Evolutionary conservation across 192 early-diverging fungal species (phyloP).

Genomic region (Backusella liffmaniae): DNA sequence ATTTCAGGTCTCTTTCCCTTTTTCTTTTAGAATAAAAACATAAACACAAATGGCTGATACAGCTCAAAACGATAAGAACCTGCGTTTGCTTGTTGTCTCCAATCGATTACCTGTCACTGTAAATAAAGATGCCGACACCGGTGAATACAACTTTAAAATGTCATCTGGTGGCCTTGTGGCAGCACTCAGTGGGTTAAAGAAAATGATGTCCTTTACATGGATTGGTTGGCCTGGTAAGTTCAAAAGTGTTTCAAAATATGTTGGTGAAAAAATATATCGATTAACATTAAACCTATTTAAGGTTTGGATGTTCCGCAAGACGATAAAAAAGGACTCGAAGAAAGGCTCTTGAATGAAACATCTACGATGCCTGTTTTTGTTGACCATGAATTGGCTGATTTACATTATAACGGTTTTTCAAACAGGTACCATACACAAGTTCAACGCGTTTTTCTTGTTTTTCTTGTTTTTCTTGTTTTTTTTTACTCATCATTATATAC

Average conservation of each 20-base stretch:
- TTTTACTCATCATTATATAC: neutral
- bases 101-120: constrained; percentile 96
- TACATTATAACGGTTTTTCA: constrained; percentile 98
- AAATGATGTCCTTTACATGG: constrained; percentile 97
- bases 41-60: neutral
- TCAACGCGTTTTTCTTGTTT: neutral
- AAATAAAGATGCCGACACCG: constrained; percentile 51
- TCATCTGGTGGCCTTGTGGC: constrained; percentile 95
- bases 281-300: constrained; percentile 16
- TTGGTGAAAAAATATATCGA: neutral
- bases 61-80: constrained; percentile 29
- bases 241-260: constrained; percentile 6
- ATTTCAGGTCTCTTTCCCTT: neutral
- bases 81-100: constrained; percentile 87
- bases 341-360: constrained; percentile 73
- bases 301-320: constrained; percentile 82
- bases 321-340: constrained; percentile 68
- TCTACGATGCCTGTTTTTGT: constrained; percentile 94
- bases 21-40: neutral
- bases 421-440: constrained; percentile 56
- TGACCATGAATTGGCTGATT: constrained; percentile 88
- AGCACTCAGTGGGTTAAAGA: constrained; percentile 90
- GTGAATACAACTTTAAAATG: constrained; percentile 67
- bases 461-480: neutral
- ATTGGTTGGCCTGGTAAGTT: constrained; percentile 93